Evolutionary conservation across 2,329 filamentous ascomycete species (phyloP).

Genomic region (Sclerotinia minor): DNA sequence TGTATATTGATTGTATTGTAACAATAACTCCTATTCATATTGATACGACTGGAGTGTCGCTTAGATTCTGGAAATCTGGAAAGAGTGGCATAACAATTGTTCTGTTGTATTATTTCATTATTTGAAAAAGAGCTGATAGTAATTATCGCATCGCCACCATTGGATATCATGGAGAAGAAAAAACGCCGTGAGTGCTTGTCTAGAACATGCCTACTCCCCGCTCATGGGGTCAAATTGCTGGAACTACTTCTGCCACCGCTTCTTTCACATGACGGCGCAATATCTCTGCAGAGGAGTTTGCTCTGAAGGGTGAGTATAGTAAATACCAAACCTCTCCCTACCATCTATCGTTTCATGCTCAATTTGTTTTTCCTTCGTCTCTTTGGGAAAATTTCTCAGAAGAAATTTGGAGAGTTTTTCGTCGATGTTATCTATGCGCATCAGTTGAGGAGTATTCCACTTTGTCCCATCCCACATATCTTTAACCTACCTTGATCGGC

Average conservation of each 20-base stretch:
- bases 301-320: constrained; percentile 50
- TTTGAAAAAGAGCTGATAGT: neutral
- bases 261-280: constrained; percentile 58
- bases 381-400: constrained; percentile 72
- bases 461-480: neutral
- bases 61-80: neutral
- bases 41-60: neutral
- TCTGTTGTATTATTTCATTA: neutral
- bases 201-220: constrained; percentile 1
- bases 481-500: constrained; percentile 61
- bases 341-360: constrained; percentile 76
- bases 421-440: constrained; percentile 67
- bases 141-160: neutral
- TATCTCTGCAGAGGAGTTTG: constrained; percentile 46
- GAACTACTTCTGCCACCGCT: neutral
- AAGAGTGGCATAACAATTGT: neutral
- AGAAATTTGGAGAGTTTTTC: constrained; percentile 66
- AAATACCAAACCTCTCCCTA: constrained; percentile 68
- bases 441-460: neutral
- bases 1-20: neutral
- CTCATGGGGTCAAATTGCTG: constrained; percentile 5
- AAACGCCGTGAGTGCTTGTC: neutral
- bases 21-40: neutral
- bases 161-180: constrained; percentile 8
- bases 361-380: constrained; percentile 65